A percentile compares a stretch with the other conserved stretches of the same genome.
These are phyloP conservation scores for Rhodomyrtus tomentosa DNA, from an alignment of 345 rosid genomes.

Conservation along the genomic window DNA sequence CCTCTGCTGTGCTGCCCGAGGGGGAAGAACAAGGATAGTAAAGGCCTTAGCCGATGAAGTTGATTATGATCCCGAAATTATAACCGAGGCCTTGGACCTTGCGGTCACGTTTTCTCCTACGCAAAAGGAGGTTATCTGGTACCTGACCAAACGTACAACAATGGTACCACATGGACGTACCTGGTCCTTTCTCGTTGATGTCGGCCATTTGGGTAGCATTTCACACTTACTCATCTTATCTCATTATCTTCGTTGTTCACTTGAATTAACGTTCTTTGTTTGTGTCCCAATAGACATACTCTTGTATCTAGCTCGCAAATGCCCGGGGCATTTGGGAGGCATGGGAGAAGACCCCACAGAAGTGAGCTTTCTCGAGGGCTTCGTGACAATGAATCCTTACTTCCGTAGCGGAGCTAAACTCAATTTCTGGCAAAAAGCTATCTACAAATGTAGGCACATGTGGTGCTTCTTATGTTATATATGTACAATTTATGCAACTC, in stretches of 20 bases:
- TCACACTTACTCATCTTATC: background rate
- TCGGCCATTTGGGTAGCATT: background rate
- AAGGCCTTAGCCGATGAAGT: background rate
- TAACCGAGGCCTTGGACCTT: fast-evolving
- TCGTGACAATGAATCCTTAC: background rate
- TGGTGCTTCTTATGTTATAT: background rate
- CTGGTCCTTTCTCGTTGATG: too few relatives aligned
- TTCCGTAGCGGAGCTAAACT: background rate
- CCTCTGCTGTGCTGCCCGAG: background rate
- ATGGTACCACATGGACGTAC: too few relatives aligned
- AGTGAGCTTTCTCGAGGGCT: fast-evolving
- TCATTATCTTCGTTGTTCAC: background rate
- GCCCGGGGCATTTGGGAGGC: fast-evolving
- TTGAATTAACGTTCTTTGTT: background rate
- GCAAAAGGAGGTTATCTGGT: background rate
- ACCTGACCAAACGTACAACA: background rate
- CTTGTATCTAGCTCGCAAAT: background rate
- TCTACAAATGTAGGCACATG: background rate
- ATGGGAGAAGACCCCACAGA: fast-evolving
- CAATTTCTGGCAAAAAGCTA: background rate
- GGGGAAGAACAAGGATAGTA: background rate
- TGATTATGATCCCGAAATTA: fast-evolving
- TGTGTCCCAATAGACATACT: background rate
- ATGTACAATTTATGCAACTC: background rate
- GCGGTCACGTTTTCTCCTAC: background rate